Evolutionary conservation across 495 filamentous ascomycete species (phyloP).

Genomic region (Aspergillus baeticus): DNA sequence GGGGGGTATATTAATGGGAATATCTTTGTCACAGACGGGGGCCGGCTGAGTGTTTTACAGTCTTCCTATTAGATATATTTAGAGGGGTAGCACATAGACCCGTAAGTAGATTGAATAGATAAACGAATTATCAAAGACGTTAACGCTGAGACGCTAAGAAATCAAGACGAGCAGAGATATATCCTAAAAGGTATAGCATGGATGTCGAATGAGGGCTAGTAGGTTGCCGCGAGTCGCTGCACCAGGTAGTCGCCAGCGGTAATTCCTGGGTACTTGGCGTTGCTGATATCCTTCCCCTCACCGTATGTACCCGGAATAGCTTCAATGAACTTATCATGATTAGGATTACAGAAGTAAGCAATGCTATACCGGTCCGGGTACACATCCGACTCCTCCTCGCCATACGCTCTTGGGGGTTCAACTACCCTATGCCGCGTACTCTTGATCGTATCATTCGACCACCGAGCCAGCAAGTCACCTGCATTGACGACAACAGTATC

Average conservation of each 20-base stretch:
- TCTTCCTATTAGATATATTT: slow-evolving; percentile 33
- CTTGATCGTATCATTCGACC: slow-evolving; percentile 88
- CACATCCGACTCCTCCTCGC: slow-evolving; percentile 24
- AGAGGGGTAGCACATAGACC: background rate
- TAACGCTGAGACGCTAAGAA: slow-evolving; percentile 1
- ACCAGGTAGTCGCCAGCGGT: slow-evolving; percentile 82
- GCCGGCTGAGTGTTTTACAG: slow-evolving; percentile 49
- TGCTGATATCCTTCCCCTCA: slow-evolving; percentile 51
- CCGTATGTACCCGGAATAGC: slow-evolving; percentile 84
- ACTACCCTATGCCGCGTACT: slow-evolving; percentile 89
- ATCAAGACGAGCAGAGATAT: background rate
- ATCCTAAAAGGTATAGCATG: background rate
- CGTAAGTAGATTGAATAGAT: background rate
- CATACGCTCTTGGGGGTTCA: slow-evolving; percentile 59
- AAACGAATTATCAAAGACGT: background rate
- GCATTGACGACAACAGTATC: slow-evolving; percentile 90
- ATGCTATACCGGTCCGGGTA: slow-evolving; percentile 52
- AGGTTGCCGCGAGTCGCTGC: slow-evolving; percentile 72
- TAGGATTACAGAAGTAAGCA: slow-evolving; percentile 90
- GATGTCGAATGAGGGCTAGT: background rate
- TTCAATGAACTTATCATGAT: slow-evolving; percentile 75
- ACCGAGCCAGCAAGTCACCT: slow-evolving; percentile 82
- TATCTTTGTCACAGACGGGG: slow-evolving; percentile 60
- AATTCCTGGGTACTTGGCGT: slow-evolving; percentile 72
- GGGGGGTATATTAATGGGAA: slow-evolving; percentile 61